Evolutionary conservation across 345 rosid genomes (phyloP).

Genomic region (Excoecaria agallocha): DNA sequence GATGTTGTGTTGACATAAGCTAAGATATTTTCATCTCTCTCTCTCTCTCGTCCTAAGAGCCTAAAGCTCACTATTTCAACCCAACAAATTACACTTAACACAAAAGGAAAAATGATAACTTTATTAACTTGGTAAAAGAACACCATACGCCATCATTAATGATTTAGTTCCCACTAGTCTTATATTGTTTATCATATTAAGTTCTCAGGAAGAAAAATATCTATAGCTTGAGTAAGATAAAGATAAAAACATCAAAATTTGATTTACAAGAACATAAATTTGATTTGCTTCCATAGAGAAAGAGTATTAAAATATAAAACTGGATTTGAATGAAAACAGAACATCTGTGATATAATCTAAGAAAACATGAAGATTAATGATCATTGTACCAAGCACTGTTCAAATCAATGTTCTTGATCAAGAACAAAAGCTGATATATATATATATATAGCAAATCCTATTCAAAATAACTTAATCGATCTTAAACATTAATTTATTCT

Average conservation of each 20-base stretch:
- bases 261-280: too few species aligned
- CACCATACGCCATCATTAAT: slow-evolving; percentile 6
- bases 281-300: too few species aligned
- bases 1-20: slow-evolving; percentile 43
- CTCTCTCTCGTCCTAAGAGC: slow-evolving; percentile 19
- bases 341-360: not conserved
- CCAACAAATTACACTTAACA: slow-evolving; percentile 18
- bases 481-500: too few species aligned
- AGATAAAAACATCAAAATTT: too few species aligned
- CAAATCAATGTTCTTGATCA: too few species aligned
- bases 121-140: not conserved
- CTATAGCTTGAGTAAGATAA: too few species aligned
- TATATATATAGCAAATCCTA: too few species aligned
- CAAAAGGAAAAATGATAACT: slow-evolving; percentile 18
- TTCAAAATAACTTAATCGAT: too few species aligned
- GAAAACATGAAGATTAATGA: slow-evolving; percentile 29
- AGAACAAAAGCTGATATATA: slow-evolving; percentile 59
- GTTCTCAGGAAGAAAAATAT: too few species aligned
- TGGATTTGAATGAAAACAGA: not conserved
- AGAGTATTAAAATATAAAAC: too few species aligned
- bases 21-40: slow-evolving; percentile 13
- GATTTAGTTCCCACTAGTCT: too few species aligned
- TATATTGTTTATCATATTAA: too few species aligned
- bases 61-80: slow-evolving; percentile 23
- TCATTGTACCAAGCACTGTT: slow-evolving; percentile 51